Base-by-base conservation (phyloP, 2,329 filamentous ascomycete genomes). In the Curvularia sp. region DNA sequence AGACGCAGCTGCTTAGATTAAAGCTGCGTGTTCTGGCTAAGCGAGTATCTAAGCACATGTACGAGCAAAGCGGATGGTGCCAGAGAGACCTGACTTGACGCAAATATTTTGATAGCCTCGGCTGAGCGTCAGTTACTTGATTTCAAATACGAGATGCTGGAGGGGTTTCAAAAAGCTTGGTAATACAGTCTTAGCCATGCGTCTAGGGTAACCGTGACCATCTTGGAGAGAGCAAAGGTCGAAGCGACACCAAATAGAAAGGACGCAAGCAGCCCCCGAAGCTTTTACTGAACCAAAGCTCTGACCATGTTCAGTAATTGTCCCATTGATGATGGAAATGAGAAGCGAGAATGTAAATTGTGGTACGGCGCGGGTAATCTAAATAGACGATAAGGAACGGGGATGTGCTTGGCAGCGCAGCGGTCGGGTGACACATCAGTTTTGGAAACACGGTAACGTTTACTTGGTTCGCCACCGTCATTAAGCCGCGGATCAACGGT, bases 321-420 rank as follows among this genome's bases (percentile, higher is more conserved):
- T 41, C 8, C 25, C 18, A 15, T 32, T 45, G 39, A 28, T 50
- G 43, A 53, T 36, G 28, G 36, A 43, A 28, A 27, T 46, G 57
- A 32, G 53, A 61, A 62, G 49, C 59, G 57, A 63, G 45, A 42
- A 19, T 18, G 48, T 57, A 63, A n/a, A 60, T 62, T 58, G 49
- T 25, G 49, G 15, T 34, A 43, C 38, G 8, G 47, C 49, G 41
- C 55, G 46, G 19, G 49, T 66, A 64, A 66, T 66, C 28, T 64
- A 61, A 63, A 64, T 66, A 59, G 15, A 63, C 19, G 27, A 64
- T 34, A 34, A 19, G 27, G 45, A 54, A 57, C 49, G 36, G 53
- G 51, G 46, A 19, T 18, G 12, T 13, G 28, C 57, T 60, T 56
- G 53, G 60, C 55, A 43, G 19, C 21, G 13, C 5, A 27, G 41